These are phyloP conservation scores for Hypoxylon sp. DNA, from an alignment of 2,329 filamentous ascomycete genomes.

Conservation along the genomic window DNA sequence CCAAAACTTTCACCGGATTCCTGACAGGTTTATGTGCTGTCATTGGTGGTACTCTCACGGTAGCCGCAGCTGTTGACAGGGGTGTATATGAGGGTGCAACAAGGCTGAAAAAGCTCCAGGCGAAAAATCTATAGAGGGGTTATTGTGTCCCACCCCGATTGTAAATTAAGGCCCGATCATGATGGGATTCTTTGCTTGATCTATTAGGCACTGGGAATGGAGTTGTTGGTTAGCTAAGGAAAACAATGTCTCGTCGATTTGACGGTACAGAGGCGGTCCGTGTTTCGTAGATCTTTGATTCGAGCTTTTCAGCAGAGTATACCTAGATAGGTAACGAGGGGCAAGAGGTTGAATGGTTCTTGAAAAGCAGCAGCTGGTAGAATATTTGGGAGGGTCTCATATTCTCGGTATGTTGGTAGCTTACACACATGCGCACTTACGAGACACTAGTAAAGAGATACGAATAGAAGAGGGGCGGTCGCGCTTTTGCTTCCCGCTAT, in stretches of 20 bases:
- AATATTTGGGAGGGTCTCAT: background rate
- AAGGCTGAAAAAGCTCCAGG: constrained; percentile 86
- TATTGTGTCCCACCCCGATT: constrained; percentile 24
- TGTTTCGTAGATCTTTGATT: background rate
- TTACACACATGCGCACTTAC: background rate
- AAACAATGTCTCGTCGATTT: constrained; percentile 12
- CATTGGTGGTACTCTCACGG: constrained; percentile 93
- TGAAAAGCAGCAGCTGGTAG: background rate
- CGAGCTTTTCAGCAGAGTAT: background rate
- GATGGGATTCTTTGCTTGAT: constrained; percentile 23
- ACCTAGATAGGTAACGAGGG: background rate
- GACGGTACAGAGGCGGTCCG: background rate
- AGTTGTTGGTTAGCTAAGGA: constrained; percentile 44
- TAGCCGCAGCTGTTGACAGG: constrained; percentile 92
- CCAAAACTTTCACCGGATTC: constrained; percentile 92
- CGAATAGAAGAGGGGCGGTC: background rate
- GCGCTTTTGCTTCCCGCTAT: too few species aligned
- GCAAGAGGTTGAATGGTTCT: background rate
- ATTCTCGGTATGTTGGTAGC: background rate
- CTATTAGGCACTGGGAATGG: constrained; percentile 44
- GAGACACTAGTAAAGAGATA: background rate
- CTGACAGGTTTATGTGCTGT: constrained; percentile 94
- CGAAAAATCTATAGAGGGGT: constrained; percentile 66
- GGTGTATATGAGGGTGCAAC: constrained; percentile 89
- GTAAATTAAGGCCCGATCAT: constrained; percentile 40